Percentiles rank a stretch among this genome's conserved stretches.
phyloP scores from a whole-genome alignment of 2,329 filamentous ascomycete species.

The Monilinia laxa region DNA sequence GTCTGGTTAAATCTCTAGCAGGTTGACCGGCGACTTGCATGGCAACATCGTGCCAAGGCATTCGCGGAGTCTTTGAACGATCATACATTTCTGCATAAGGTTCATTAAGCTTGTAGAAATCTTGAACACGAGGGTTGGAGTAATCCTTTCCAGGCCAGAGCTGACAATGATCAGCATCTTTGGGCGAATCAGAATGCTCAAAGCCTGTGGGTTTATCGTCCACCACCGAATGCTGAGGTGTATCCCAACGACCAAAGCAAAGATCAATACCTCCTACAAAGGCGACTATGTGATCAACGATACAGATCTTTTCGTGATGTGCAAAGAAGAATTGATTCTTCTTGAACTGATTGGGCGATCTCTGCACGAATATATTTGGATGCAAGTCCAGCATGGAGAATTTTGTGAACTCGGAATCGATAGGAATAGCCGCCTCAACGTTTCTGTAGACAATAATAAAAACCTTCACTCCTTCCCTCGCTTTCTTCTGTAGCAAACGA shows the following conservation, averaged over 20 bases:
- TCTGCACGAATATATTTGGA: slow-evolving; percentile 92
- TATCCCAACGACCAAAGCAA: slow-evolving; percentile 97
- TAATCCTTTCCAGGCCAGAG: slow-evolving; percentile 98
- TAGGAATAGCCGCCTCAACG: slow-evolving; percentile 93
- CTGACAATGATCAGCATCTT: slow-evolving; percentile 92
- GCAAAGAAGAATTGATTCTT: slow-evolving; percentile 99
- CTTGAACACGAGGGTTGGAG: slow-evolving; percentile 90
- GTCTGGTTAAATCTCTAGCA: slow-evolving; percentile 86
- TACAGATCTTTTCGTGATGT: slow-evolving; percentile 96
- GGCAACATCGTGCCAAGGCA: slow-evolving; percentile 98
- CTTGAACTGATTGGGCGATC: slow-evolving; percentile 95
- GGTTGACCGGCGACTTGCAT: slow-evolving; percentile 99
- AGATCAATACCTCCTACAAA: slow-evolving; percentile 95
- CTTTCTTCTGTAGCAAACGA: slow-evolving; percentile 87
- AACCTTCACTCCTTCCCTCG: slow-evolving; percentile 91
- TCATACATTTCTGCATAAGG: slow-evolving; percentile 99
- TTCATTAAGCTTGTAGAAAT: slow-evolving; percentile 90
- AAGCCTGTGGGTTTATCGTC: slow-evolving; percentile 97
- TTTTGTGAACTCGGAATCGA: slow-evolving; percentile 98
- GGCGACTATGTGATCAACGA: slow-evolving; percentile 93
- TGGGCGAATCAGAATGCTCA: slow-evolving; percentile 71
- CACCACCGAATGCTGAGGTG: slow-evolving; percentile 83
- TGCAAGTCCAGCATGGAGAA: slow-evolving; percentile 93
- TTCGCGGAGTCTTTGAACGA: slow-evolving; percentile 79
- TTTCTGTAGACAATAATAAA: slow-evolving; percentile 98